These are phyloP conservation scores for Fomitopsis serialis DNA, from an alignment of 768 basidiomycete species.

Conservation along the genomic window DNA sequence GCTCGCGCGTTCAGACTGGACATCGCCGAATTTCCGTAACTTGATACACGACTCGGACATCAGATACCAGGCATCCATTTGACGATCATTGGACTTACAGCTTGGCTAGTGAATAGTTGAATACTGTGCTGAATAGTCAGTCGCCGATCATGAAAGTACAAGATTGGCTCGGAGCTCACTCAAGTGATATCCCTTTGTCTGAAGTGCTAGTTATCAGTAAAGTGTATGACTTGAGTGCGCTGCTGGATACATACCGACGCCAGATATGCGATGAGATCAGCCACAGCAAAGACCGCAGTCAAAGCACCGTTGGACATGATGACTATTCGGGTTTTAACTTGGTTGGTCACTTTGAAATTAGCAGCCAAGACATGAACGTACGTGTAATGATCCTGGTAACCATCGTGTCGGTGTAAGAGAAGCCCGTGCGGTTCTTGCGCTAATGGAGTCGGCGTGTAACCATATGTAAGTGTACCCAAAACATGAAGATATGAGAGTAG, in stretches of 20 bases:
- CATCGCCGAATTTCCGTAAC: conserved; percentile 29
- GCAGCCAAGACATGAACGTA: neutral
- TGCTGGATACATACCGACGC: neutral
- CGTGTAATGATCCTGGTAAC: conserved; percentile 30
- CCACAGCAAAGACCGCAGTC: conserved; percentile 31
- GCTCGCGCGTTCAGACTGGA: conserved; percentile 26
- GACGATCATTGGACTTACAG: conserved; percentile 8
- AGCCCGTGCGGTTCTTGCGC: conserved; percentile 31
- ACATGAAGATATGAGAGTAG: neutral
- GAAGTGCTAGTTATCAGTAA: neutral
- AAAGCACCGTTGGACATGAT: conserved; percentile 35
- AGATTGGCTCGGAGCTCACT: neutral
- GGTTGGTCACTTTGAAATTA: neutral
- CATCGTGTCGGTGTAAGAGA: conserved; percentile 30
- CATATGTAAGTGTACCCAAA: neutral
- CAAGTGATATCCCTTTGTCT: neutral
- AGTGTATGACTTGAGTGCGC: neutral
- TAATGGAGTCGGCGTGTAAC: no score
- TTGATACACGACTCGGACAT: neutral
- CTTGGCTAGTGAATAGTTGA: conserved; percentile 27
- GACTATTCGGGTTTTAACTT: conserved; percentile 15
- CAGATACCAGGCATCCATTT: neutral
- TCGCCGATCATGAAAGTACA: no score
- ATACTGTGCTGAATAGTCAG: conserved; percentile 17
- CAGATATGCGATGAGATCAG: conserved; percentile 19